Conservation (phyloP, 192 early-diverging fungal species). For the Podochytrium sp. region DNA sequence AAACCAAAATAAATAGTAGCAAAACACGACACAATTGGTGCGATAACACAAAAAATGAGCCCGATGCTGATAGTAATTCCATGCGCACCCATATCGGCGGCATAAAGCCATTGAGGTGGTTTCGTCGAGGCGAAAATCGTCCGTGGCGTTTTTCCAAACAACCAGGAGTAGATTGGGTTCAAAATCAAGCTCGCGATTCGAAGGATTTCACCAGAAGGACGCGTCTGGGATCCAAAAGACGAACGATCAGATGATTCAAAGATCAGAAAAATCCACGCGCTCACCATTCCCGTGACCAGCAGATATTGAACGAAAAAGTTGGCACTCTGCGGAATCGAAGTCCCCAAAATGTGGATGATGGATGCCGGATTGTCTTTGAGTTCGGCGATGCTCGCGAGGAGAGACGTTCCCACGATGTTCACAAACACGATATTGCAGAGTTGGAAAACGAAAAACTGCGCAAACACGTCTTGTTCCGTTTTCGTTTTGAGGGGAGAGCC, state of each 20-base stretch:
- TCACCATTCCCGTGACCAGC: slow-evolving; percentile 67
- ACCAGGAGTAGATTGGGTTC: slow-evolving; percentile 52
- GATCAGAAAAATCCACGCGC: no score
- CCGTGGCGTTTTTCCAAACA: slow-evolving; percentile 76
- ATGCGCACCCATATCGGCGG: slow-evolving; percentile 36
- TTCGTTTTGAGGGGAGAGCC: slow-evolving; percentile 61
- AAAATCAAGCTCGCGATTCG: slow-evolving; percentile 70
- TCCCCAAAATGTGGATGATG: slow-evolving; percentile 54
- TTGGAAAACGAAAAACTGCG: slow-evolving; percentile 68
- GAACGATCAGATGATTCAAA: no score
- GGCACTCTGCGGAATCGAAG: slow-evolving; percentile 71
- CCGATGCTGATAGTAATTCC: slow-evolving; percentile 55
- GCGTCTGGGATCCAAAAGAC: slow-evolving; percentile 37
- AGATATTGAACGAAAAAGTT: slow-evolving; percentile 87
- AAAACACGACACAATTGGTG: slow-evolving; percentile 80
- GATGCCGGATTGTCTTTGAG: slow-evolving; percentile 56
- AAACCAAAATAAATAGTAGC: slow-evolving; percentile 74
- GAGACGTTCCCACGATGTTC: slow-evolving; percentile 70
- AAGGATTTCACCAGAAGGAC: slow-evolving; percentile 67
- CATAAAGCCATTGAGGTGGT: slow-evolving; percentile 41
- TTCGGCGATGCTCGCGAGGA: slow-evolving; percentile 52
- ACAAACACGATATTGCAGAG: slow-evolving; percentile 82
- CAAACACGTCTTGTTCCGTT: slow-evolving; percentile 65
- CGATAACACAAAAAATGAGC: slow-evolving; percentile 74
- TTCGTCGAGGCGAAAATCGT: slow-evolving; percentile 55